These are phyloP conservation scores for Serendipita sp. DNA, from an alignment of 768 basidiomycete species.

Conservation along the genomic window DNA sequence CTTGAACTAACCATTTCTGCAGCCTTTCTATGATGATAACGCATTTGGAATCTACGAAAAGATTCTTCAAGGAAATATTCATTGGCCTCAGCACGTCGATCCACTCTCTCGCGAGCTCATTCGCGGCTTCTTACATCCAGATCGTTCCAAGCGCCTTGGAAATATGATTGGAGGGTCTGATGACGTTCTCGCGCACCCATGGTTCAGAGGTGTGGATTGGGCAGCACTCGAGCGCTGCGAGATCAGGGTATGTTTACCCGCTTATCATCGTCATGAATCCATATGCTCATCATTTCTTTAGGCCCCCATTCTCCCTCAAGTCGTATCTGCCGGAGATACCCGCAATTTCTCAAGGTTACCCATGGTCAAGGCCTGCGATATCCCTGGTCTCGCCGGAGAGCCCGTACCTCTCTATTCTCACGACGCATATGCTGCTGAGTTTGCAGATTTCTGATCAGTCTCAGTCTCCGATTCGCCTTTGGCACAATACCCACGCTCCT, in stretches of 20 bases:
- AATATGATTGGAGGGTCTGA: slow-evolving; percentile 86
- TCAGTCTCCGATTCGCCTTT: no score
- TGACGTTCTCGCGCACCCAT: slow-evolving; percentile 80
- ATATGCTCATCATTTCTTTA: slow-evolving; percentile 18
- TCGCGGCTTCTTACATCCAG: slow-evolving; percentile 74
- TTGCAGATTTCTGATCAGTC: not conserved
- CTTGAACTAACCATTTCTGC: not conserved
- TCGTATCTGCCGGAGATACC: slow-evolving; percentile 64
- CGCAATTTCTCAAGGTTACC: slow-evolving; percentile 49
- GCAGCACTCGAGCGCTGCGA: slow-evolving; percentile 69
- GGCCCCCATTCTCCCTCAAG: slow-evolving; percentile 79
- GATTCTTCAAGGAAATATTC: slow-evolving; percentile 72
- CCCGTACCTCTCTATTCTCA: not conserved
- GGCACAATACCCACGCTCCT: no score
- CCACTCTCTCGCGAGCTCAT: slow-evolving; percentile 79
- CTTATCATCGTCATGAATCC: not conserved
- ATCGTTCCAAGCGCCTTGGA: slow-evolving; percentile 79
- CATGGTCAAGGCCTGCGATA: slow-evolving; percentile 12
- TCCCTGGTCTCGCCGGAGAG: slow-evolving; percentile 11
- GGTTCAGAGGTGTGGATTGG: slow-evolving; percentile 96
- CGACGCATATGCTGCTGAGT: slow-evolving; percentile 3
- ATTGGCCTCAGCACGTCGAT: slow-evolving; percentile 86
- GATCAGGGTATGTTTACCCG: slow-evolving; percentile 46
- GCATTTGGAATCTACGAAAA: slow-evolving; percentile 97
- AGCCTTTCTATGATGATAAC: slow-evolving; percentile 94